Base-by-base conservation (phyloP, 2,329 filamentous ascomycete species). In the Aspergillus carbonarius region DNA sequence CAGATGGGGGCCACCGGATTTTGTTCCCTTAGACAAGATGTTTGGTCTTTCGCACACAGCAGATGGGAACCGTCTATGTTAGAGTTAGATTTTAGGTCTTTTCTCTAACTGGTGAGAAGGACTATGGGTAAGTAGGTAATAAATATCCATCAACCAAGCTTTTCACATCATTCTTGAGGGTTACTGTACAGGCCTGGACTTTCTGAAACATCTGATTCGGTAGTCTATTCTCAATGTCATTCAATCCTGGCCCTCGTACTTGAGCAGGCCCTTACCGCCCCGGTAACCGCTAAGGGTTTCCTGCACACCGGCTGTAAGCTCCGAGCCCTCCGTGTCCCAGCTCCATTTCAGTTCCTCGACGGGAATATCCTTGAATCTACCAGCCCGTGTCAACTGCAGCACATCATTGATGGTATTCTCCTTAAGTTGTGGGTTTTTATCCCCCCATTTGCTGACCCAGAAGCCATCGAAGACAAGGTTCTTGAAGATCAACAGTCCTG, bases 401-500 rank as follows among this genome's bases (percentile, higher is more conserved):
- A 99, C 88, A 76, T 96, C 91, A 23, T 89, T 84, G n/a, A 98
- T 87, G 46, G 92, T 96, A 70, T 83, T 84, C 72, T 85, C 84
- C 79, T 96, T 96, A 60, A 88, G 87, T 5, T 82, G 81, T 0
- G 87, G 84, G 67, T 97, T 83, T 62, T 82, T 79, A 71, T 93
- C 88, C 49, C 90, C 91, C 93, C 95, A 98, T 60, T 83, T 86
- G 71, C 90, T 95, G 23, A 98, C 87, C 95, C 95, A 99, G 76
- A 98, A 99, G 4, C 95, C 96, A 61, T 91, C 84, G 70, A 97
- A 96, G 53, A 85, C 83, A 54, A 98, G 82, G 67, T 98, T 87
- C 76, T 93, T 95, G 80, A 99, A 99, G 68, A 99, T 99, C 60
- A 98, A 80, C 66, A 96, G 81, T 0, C 90, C 90, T 0, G 93